Percentiles rank a stretch among this genome's conserved stretches.
phyloP scores from a whole-genome alignment of 2,329 filamentous ascomycete species.

The Aspergillus chevalieri region DNA sequence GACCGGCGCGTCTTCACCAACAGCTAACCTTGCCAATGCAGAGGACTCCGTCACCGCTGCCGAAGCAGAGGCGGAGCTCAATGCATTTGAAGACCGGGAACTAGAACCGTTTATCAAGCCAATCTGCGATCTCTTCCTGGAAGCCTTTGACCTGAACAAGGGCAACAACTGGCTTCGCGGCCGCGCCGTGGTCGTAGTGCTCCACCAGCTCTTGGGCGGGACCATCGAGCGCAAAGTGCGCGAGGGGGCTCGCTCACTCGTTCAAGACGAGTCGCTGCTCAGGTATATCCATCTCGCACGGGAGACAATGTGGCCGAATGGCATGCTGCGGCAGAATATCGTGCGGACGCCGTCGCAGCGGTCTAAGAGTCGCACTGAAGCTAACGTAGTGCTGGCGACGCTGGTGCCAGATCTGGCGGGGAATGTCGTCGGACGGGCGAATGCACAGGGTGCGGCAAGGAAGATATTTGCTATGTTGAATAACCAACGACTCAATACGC shows the following conservation, averaged over 20 bases:
- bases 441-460: slow-evolving; percentile 83
- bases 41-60: slow-evolving; percentile 49
- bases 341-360: slow-evolving; percentile 67
- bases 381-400: slow-evolving; percentile 80
- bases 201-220: slow-evolving; percentile 90
- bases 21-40: slow-evolving; percentile 24
- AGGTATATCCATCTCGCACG: slow-evolving; percentile 69
- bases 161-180: slow-evolving; percentile 97
- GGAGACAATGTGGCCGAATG: slow-evolving; percentile 70
- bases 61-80: slow-evolving; percentile 89
- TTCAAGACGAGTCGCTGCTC: slow-evolving; percentile 72
- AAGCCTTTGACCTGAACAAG: slow-evolving; percentile 87
- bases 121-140: slow-evolving; percentile 94
- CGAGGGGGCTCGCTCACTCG: slow-evolving; percentile 67
- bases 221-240: slow-evolving; percentile 94
- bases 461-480: slow-evolving; percentile 88
- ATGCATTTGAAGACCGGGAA: slow-evolving; percentile 85
- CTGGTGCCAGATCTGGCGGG: slow-evolving; percentile 85
- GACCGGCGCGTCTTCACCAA: slow-evolving; percentile 42
- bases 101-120: slow-evolving; percentile 95
- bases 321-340: slow-evolving; percentile 42
- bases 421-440: slow-evolving; percentile 85
- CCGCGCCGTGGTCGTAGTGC: slow-evolving; percentile 87
- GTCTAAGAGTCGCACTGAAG: slow-evolving; percentile 74
- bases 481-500: slow-evolving; percentile 76